These are phyloP conservation scores for Aphanomyces astaci DNA, from an alignment of 352 stramenopile genomes.

Conservation along the genomic window DNA sequence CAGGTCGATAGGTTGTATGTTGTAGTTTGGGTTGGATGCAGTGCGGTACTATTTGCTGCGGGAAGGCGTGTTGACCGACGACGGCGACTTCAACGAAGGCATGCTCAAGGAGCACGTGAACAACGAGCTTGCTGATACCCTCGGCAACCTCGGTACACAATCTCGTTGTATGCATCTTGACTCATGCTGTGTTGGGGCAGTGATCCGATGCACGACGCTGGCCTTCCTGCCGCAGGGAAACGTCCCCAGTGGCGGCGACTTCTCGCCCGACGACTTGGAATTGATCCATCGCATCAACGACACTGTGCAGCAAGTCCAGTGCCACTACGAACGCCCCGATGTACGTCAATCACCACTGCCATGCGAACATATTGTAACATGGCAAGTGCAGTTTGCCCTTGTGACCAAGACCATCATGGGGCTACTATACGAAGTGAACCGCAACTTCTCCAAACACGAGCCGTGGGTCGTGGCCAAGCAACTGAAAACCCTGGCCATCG, in stretches of 20 bases:
- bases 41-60: slow-evolving; percentile 90
- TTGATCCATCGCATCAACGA: slow-evolving; percentile 47
- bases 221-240: slow-evolving; percentile 47
- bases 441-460: slow-evolving; percentile 70
- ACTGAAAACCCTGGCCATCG: slow-evolving; percentile 32
- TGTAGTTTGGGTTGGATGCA: slow-evolving; percentile 86
- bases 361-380: not conserved
- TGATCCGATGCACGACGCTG: slow-evolving; percentile 62
- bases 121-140: slow-evolving; percentile 87
- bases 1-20: not conserved
- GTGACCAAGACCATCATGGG: slow-evolving; percentile 70
- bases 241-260: slow-evolving; percentile 38
- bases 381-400: slow-evolving; percentile 46
- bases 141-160: slow-evolving; percentile 86
- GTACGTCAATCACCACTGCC: slow-evolving; percentile 28
- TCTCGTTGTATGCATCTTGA: slow-evolving; percentile 15
- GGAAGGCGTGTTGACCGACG: slow-evolving; percentile 91
- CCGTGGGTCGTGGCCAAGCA: slow-evolving; percentile 71
- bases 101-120: slow-evolving; percentile 94
- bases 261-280: slow-evolving; percentile 41
- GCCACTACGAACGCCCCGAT: slow-evolving; percentile 60
- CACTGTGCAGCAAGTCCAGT: slow-evolving; percentile 39
- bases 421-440: slow-evolving; percentile 75
- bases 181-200: slow-evolving; percentile 10
- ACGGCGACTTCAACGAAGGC: slow-evolving; percentile 84